Conservation (phyloP, 1,284 basidiomycete genomes). For the Cutaneotrichosporon sp. region DNA sequence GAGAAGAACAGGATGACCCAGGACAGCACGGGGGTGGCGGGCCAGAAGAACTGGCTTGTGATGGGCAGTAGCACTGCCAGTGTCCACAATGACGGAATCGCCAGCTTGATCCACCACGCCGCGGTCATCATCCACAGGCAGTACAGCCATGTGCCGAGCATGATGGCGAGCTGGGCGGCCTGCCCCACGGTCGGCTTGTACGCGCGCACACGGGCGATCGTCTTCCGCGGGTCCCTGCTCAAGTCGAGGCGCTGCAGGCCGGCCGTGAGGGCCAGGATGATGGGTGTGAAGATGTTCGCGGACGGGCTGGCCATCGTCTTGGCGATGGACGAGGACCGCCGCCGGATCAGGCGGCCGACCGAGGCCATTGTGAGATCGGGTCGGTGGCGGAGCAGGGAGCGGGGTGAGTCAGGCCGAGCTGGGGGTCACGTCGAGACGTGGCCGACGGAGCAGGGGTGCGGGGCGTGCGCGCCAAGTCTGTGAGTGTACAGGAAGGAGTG, state of each 20-base stretch:
- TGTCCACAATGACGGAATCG: conserved; percentile 70
- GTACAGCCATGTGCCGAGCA: conserved; percentile 60
- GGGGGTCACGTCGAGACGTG: no score
- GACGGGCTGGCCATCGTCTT: neutral
- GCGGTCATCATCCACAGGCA: conserved; percentile 68
- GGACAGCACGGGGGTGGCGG: conserved; percentile 77
- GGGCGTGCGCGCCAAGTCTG: no score
- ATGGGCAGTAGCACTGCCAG: conserved; percentile 72
- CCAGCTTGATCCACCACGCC: conserved; percentile 66
- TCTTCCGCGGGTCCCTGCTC: conserved; percentile 65
- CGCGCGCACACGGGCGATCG: conserved; percentile 58
- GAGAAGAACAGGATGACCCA: conserved; percentile 84
- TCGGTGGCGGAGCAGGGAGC: neutral
- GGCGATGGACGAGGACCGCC: neutral
- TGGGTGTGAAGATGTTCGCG: conserved; percentile 23
- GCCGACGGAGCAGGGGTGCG: no score
- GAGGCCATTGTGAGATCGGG: neutral
- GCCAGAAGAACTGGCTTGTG: conserved; percentile 87
- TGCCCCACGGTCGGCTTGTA: conserved; percentile 62
- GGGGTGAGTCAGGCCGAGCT: no score
- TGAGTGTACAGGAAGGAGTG: no score
- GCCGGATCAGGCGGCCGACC: neutral
- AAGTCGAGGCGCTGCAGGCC: conserved; percentile 62
- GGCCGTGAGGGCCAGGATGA: conserved; percentile 39
- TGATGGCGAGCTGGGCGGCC: conserved; percentile 57